These are phyloP conservation scores for Ambrosia trifida DNA, from an alignment of 129 eudicot genomes.

Conservation along the genomic window DNA sequence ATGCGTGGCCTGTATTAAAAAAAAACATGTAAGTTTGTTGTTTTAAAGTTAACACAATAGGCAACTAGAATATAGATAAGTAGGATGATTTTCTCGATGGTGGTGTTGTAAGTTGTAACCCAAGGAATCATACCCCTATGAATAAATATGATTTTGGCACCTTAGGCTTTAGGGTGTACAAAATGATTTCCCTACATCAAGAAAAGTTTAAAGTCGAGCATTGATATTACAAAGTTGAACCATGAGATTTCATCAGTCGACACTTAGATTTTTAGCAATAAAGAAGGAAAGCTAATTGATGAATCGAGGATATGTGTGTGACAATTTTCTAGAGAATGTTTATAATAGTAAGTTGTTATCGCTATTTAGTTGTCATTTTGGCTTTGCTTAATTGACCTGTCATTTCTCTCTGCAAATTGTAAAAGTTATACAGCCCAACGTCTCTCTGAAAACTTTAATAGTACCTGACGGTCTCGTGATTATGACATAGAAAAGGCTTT, in stretches of 20 bases:
- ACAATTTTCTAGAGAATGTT: not conserved
- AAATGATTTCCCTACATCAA: not conserved
- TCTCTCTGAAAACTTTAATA: no score
- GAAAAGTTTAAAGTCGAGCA: not conserved
- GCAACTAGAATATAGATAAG: no score
- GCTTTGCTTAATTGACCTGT: not conserved
- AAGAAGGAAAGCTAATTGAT: not conserved
- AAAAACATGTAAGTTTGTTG: not conserved
- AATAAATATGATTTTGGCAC: not conserved
- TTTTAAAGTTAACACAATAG: no score
- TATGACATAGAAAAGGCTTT: not conserved
- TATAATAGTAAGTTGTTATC: not conserved
- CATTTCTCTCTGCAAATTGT: not conserved
- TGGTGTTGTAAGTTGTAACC: not conserved
- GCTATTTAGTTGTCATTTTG: not conserved
- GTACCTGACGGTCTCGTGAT: not conserved
- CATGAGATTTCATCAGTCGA: not conserved
- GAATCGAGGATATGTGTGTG: no score
- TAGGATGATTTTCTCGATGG: not conserved
- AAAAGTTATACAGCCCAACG: not conserved
- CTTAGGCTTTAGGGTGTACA: not conserved
- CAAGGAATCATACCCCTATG: not conserved
- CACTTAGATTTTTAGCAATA: not conserved
- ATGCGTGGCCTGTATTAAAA: not conserved
- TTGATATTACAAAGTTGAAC: not conserved